These are phyloP conservation scores for Limonomyces culmigenus DNA, from an alignment of 1,284 basidiomycete genomes.

Conservation along the genomic window DNA sequence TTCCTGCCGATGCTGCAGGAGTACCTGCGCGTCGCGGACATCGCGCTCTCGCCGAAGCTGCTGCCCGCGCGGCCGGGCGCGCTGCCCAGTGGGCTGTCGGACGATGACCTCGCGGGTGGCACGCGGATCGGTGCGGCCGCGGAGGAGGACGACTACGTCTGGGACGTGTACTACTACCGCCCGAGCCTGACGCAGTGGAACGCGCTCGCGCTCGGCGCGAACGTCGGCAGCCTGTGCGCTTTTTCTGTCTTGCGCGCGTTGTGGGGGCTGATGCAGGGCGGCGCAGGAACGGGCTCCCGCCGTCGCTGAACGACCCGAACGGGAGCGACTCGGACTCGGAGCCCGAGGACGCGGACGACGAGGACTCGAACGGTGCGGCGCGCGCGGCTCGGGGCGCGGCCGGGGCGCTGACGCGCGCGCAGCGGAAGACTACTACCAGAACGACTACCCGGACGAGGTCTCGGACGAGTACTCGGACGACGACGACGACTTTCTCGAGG, in stretches of 20 bases:
- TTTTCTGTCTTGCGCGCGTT: constrained; percentile 4
- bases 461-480: constrained; percentile 27
- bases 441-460: constrained; percentile 67
- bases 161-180: constrained; percentile 62
- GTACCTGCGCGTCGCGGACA: constrained; percentile 28
- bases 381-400: constrained; percentile 1
- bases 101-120: constrained; percentile 4
- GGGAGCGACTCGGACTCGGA: constrained; percentile 45
- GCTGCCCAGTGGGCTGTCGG: constrained; percentile 2
- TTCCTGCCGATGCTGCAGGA: constrained; percentile 56
- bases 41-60: constrained; percentile 6
- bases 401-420: constrained; percentile 1
- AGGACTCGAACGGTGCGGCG: constrained; percentile 58
- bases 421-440: constrained; percentile 71
- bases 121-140: constrained; percentile 2
- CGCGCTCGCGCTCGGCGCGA: constrained; percentile 22
- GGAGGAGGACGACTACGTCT: constrained; percentile 47
- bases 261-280: constrained; percentile 4
- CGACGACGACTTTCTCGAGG: constrained; percentile 7
- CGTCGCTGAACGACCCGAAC: constrained; percentile 25
- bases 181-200: constrained; percentile 42
- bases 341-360: constrained; percentile 58
- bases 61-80: constrained; percentile 4
- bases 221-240: constrained; percentile 48
- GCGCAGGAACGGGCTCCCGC: constrained; percentile 44